A percentile compares a stretch with the other conserved stretches of the same genome.
These are phyloP conservation scores for Meyerozyma athensensis DNA, from an alignment of 1,139 yeast genomes.

Conservation along the genomic window DNA sequence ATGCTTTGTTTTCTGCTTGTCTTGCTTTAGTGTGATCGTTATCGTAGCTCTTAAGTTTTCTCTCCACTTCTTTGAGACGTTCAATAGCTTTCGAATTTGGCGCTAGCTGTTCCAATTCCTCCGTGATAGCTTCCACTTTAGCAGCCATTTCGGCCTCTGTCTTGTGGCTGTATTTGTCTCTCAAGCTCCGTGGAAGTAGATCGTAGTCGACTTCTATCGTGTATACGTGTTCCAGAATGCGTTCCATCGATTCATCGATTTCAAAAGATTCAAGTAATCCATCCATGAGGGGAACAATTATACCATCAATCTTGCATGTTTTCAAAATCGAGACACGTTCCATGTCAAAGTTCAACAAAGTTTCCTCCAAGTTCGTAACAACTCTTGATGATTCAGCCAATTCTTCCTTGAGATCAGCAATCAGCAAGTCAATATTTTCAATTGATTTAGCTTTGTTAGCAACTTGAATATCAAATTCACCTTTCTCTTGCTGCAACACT, in stretches of 20 bases:
- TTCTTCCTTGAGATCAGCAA: constrained; percentile 34
- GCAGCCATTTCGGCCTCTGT: constrained; percentile 48
- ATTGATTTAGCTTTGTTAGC: constrained; percentile 23
- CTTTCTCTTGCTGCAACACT: constrained; percentile 35
- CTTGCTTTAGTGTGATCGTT: constrained; percentile 62
- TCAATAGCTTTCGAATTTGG: constrained; percentile 83
- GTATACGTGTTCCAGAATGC: constrained; percentile 37
- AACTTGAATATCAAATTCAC: constrained; percentile 19
- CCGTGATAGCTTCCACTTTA: constrained; percentile 24
- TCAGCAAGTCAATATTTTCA: constrained; percentile 26
- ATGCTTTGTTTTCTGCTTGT: constrained; percentile 52
- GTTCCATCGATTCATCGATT: constrained; percentile 36
- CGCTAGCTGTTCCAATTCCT: constrained; percentile 56
- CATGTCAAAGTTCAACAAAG: constrained; percentile 48
- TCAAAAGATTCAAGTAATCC: constrained; percentile 54
- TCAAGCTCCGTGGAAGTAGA: constrained; percentile 20
- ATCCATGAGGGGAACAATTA: constrained; percentile 57
- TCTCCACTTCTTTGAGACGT: constrained; percentile 66
- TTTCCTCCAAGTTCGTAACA: constrained; percentile 44
- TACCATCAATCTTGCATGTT: constrained; percentile 71
- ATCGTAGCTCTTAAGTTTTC: constrained; percentile 56
- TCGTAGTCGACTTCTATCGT: constrained; percentile 55
- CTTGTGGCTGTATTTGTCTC: constrained; percentile 32
- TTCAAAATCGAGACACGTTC: constrained; percentile 61
- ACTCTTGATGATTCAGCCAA: constrained; percentile 25